These are phyloP conservation scores for Xylaria intraflava DNA, from an alignment of 495 filamentous ascomycete genomes.

Conservation along the genomic window DNA sequence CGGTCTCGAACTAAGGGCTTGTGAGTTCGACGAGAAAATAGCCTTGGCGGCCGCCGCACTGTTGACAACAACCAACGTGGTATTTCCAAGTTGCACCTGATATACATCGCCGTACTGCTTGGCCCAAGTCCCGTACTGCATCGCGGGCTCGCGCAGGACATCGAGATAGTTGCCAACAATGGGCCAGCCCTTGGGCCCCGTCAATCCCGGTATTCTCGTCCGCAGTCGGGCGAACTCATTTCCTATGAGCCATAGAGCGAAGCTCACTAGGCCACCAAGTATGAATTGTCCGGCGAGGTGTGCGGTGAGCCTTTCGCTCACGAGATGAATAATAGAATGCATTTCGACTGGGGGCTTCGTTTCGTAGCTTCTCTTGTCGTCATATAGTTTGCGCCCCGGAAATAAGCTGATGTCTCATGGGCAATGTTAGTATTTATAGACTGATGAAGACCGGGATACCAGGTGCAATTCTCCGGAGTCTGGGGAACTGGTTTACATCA, in stretches of 20 bases:
- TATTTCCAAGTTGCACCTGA: conserved; percentile 59
- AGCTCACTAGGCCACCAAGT: conserved; percentile 6
- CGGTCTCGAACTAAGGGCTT: conserved; percentile 52
- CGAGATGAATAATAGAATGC: conserved; percentile 10
- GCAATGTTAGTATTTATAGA: too few species aligned
- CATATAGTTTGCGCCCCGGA: too few species aligned
- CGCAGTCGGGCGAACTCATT: conserved; percentile 49
- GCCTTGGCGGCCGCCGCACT: conserved; percentile 49
- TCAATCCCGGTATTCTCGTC: conserved; percentile 45
- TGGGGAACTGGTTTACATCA: too few species aligned
- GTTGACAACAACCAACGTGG: conserved; percentile 55
- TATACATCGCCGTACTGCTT: conserved; percentile 54
- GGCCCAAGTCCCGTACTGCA: conserved; percentile 55
- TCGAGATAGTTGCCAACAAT: conserved; percentile 59
- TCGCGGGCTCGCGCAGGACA: conserved; percentile 52
- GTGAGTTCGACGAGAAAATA: conserved; percentile 51
- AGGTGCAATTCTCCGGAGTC: too few species aligned
- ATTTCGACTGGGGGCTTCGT: conserved; percentile 4
- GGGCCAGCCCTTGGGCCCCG: conserved; percentile 50
- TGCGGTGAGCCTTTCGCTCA: not conserved
- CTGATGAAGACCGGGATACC: too few species aligned
- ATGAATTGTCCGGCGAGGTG: conserved; percentile 1
- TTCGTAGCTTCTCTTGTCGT: too few species aligned
- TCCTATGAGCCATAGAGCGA: conserved; percentile 37
- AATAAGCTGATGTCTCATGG: too few species aligned